Base-by-base conservation (phyloP, 768 basidiomycete genomes). In the Jaapia argillacea region DNA sequence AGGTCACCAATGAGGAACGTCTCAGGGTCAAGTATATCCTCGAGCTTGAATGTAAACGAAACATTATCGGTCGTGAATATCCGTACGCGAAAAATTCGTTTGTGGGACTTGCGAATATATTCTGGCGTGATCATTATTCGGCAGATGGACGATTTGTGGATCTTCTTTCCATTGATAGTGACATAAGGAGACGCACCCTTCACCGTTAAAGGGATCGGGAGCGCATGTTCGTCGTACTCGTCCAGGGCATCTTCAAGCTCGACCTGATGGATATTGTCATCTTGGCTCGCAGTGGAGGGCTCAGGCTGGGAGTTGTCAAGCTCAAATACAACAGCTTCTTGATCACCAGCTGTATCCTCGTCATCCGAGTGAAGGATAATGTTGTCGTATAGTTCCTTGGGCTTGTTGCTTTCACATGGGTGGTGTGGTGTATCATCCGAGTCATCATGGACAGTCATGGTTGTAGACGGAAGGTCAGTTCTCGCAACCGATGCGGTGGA, bases 61-160 rank as follows among this genome's bases (percentile, higher is more conserved):
- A 45, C 45, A 7, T 6, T 13, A 22, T 48, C 40, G 13, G 48
- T 35, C 22, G 39, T 48, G 27, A 25, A 48, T 4, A 28, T 26
- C n/a, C 48, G 45, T 5, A 48, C 48, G 6, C 48, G 45, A 4
- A 46, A 26, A 4, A 40, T 7, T 20, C 45, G 48, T 42, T 48
- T 45, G 24, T 48, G 48, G 4, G 48, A 41, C 36, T 48, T 46
- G n/a, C 48, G 48, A 10, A 36, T 25, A 25, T 42, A 48, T 3
- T 45, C 27, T 10, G 48, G 48, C 13, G 43, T 48, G 23, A 48
- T 48, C 14, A 48, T 22, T 4, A 48, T n/a, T 21, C 46, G 48
- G 28, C 48, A 48, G 4, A 48, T 10, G 4, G 48, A 41, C n/a
- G 48, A 37, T 31, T 48, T 48, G 36, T 48, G 45, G 4, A 45